Conservation (phyloP, 1,284 basidiomycete species). For the Puccinia polysora region DNA sequence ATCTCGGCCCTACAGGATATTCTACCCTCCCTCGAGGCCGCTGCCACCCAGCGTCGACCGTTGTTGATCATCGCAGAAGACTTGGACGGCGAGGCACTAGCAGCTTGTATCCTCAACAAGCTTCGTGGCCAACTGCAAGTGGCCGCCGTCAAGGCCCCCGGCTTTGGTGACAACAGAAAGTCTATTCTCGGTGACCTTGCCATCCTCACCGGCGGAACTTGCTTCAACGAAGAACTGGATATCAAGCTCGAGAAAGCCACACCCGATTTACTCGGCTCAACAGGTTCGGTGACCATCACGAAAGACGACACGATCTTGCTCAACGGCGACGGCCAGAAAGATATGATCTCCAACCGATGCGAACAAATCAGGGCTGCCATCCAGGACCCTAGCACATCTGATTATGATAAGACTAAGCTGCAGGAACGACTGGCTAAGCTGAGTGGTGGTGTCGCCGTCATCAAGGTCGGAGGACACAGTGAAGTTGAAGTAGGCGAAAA, state of each 20-base stretch:
- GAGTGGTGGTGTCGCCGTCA: conserved; percentile 91
- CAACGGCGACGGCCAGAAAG: conserved; percentile 84
- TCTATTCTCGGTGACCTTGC: conserved; percentile 92
- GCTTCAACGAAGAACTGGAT: conserved; percentile 97
- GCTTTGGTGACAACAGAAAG: conserved; percentile 99
- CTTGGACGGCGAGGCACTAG: conserved; percentile 93
- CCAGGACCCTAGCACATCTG: conserved; percentile 75
- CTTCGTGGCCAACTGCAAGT: conserved; percentile 92
- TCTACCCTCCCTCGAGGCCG: conserved; percentile 84
- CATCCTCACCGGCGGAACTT: conserved; percentile 92
- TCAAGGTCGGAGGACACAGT: conserved; percentile 88
- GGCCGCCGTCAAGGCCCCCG: conserved; percentile 89
- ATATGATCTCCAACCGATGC: conserved; percentile 77
- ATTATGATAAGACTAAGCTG: conserved; percentile 91
- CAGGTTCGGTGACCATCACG: conserved; percentile 87
- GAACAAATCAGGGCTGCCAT: conserved; percentile 88
- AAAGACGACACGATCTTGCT: conserved; percentile 98
- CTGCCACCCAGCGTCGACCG: conserved; percentile 84
- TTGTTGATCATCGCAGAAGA: conserved; percentile 96
- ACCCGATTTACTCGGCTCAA: conserved; percentile 81
- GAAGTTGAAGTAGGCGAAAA: conserved; percentile 99
- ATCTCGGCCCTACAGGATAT: conserved; percentile 93
- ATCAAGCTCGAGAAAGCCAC: conserved; percentile 93
- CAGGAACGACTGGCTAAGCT: conserved; percentile 97
- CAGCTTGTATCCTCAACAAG: conserved; percentile 97